Base-by-base conservation (phyloP, 495 filamentous ascomycete genomes). In the Penicillium roqueforti region DNA sequence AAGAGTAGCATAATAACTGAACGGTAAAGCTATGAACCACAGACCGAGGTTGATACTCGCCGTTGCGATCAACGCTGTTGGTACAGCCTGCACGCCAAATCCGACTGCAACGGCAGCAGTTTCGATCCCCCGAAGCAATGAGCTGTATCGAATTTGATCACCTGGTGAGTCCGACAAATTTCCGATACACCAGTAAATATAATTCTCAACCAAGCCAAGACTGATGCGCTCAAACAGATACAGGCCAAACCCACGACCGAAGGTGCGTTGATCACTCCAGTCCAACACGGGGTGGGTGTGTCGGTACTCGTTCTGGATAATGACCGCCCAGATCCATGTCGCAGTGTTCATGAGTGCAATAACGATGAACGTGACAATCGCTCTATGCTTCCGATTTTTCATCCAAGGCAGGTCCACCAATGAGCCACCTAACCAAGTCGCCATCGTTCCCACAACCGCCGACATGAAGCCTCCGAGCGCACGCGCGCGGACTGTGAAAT, bases 401-500 rank as follows among this genome's bases (percentile, higher is more conserved):
- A 54, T 42, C 65, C 61, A 67, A 4, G 54, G 56, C 3, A 63
- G 40, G 25, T 67, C 60, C 11, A 65, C 58, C 1, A 62, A 32
- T 4, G 56, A 54, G 0, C 61, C 61, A 14, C 51, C 51, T 10
- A 61, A 28, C 55, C 61, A 61, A 7, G 58, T 77, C 34, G 75
- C 76, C 23, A 76, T 61, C 3, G 78, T 80, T 3, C 70, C 72
- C 1, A 72, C 74, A 32, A 82, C 66, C 13, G 76, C 77, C 4
- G 72, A 75, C 5, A 73, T 64, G 23, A 80, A 68, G 3, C 71
- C 68, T 6, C 74, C 78, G 4, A 84, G 64, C 0, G 80, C 75
- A 0, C 80, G 71, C 0, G 79, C 60, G 0, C 80, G 73, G 1
- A 84, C 79, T 0, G 75, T 77, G 55, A 84, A 83, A 58, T 83